Evolutionary conservation across 257 asterid genomes (phyloP).

Genomic region (Prunella vulgaris): DNA sequence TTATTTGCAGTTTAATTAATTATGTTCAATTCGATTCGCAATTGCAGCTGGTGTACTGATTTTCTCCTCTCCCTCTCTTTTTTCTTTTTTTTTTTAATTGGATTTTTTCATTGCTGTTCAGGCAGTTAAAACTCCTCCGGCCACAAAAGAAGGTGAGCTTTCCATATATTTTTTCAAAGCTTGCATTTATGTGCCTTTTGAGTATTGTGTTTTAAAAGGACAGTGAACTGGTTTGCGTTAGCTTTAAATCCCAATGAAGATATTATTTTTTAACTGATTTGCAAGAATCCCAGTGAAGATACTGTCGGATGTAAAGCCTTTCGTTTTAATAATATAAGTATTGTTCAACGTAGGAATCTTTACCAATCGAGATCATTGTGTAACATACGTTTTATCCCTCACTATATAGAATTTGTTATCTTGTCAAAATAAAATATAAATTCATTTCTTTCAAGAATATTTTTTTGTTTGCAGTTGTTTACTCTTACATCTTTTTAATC

Average conservation of each 20-base stretch:
- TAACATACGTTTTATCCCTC: background rate
- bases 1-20: conserved; percentile 4
- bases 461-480: background rate
- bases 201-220: background rate
- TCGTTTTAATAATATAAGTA: background rate
- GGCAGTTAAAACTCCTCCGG: conserved; percentile 41
- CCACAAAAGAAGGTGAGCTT: conserved; percentile 34
- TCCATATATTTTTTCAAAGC: background rate
- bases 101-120: conserved; percentile 20
- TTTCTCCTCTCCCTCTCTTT: too few relatives aligned
- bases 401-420: background rate
- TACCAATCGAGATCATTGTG: background rate
- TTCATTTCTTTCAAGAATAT: background rate
- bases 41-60: conserved; percentile 16
- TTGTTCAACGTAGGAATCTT: background rate
- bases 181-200: too few relatives aligned
- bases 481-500: background rate
- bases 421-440: background rate
- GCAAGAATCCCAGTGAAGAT: background rate
- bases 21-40: background rate
- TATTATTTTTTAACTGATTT: background rate
- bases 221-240: background rate
- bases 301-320: background rate
- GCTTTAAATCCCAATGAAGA: background rate
- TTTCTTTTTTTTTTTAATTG: background rate